Conservation (phyloP, 352 stramenopile species). For the Phytophthora ramorum region DNA sequence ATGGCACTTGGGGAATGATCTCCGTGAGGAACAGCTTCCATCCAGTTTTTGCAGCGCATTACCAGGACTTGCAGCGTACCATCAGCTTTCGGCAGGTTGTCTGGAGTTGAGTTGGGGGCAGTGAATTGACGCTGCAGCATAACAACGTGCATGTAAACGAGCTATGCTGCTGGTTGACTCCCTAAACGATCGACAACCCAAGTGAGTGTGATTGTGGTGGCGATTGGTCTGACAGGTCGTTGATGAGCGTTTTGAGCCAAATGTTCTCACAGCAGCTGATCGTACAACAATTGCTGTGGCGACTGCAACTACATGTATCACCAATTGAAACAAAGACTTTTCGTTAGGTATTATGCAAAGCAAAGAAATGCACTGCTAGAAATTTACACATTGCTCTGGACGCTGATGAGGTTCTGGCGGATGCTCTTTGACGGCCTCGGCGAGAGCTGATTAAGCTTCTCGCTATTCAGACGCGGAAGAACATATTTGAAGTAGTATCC, state of each 20-base stretch:
- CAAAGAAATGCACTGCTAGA: neutral
- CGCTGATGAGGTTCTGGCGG: conserved; percentile 40
- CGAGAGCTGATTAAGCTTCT: conserved; percentile 21
- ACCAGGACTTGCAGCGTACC: conserved; percentile 5
- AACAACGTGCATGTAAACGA: conserved; percentile 4
- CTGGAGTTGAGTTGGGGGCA: neutral
- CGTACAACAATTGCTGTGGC: too few relatives aligned
- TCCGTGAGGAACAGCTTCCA: too few relatives aligned
- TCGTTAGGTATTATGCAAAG: neutral
- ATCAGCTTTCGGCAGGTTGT: conserved; percentile 2
- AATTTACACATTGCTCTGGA: conserved; percentile 28
- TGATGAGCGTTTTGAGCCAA: too few relatives aligned
- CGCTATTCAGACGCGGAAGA: conserved; percentile 32
- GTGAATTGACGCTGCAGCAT: neutral
- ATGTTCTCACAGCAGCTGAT: too few relatives aligned
- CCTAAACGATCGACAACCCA: too few relatives aligned
- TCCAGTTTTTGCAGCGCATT: neutral
- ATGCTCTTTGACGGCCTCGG: conserved; percentile 35
- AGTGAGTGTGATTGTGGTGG: too few relatives aligned
- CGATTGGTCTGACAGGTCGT: too few relatives aligned
- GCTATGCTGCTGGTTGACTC: too few relatives aligned
- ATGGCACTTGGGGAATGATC: neutral
- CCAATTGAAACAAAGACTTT: neutral
- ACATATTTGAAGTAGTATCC: conserved; percentile 51
- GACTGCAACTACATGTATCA: too few relatives aligned